A percentile compares a stretch with the other conserved stretches of the same genome.
Evolutionary conservation across 1,284 basidiomycete genomes (phyloP).

Genomic region (Malassezia psittaci): DNA sequence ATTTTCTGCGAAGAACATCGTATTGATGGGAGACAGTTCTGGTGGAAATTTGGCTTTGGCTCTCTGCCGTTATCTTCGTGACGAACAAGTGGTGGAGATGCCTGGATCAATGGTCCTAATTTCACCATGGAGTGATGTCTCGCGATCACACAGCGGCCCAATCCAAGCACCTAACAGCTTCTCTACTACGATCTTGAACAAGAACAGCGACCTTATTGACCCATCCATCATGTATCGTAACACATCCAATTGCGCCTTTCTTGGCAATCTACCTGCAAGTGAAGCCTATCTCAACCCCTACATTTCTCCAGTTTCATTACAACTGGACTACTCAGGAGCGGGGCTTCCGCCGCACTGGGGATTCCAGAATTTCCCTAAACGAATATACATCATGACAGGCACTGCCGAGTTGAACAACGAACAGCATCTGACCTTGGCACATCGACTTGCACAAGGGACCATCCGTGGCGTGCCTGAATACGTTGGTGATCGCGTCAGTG

Average conservation of each 20-base stretch:
- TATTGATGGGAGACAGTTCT: slow-evolving; percentile 61
- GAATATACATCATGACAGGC: slow-evolving; percentile 32
- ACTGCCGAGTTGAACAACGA: slow-evolving; percentile 37
- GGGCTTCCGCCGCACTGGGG: slow-evolving; percentile 31
- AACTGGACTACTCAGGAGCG: slow-evolving; percentile 24
- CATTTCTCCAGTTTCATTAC: slow-evolving; percentile 37
- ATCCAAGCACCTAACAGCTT: slow-evolving; percentile 29
- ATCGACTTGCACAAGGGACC: slow-evolving; percentile 34
- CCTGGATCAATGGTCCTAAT: slow-evolving; percentile 31
- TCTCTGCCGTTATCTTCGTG: slow-evolving; percentile 46
- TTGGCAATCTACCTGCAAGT: slow-evolving; percentile 33
- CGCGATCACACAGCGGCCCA: slow-evolving; percentile 40
- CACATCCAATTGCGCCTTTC: slow-evolving; percentile 35
- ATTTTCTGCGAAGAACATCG: slow-evolving; percentile 52
- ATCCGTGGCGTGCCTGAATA: slow-evolving; percentile 22
- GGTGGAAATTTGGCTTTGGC: slow-evolving; percentile 62
- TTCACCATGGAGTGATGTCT: slow-evolving; percentile 43
- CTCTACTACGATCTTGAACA: slow-evolving; percentile 26
- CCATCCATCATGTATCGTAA: slow-evolving; percentile 34
- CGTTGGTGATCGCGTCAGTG: slow-evolving; percentile 22
- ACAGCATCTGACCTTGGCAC: slow-evolving; percentile 40
- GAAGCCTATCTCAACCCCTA: slow-evolving; percentile 43
- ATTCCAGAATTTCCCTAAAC: slow-evolving; percentile 32
- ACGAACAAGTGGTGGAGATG: slow-evolving; percentile 27
- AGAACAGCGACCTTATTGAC: slow-evolving; percentile 33